Percentiles rank a stretch among this genome's conserved stretches.
Conservation (phyloP, 768 basidiomycete genomes). For the Hirschioporus abietinus region DNA sequence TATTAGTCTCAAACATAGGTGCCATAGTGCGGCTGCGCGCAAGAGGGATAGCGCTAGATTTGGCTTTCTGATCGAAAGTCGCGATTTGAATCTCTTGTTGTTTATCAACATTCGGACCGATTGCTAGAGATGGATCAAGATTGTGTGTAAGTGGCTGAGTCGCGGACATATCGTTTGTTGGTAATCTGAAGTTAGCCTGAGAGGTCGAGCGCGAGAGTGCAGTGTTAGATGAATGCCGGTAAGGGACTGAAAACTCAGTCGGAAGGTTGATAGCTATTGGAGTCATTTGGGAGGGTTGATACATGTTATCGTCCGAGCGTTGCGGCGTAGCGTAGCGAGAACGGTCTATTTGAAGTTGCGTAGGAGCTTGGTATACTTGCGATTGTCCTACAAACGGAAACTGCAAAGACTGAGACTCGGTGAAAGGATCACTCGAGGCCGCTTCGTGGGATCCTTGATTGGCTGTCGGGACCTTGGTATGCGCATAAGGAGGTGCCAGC, state of each 20-base stretch:
- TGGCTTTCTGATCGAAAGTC: not conserved
- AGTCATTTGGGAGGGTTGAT: not conserved
- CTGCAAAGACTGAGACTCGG: not conserved
- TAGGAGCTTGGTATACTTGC: not conserved
- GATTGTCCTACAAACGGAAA: not conserved
- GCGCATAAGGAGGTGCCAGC: not conserved
- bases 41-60: not conserved
- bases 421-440: not conserved
- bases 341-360: not conserved
- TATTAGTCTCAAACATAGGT: not conserved
- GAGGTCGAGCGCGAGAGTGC: not conserved
- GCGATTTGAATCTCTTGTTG: not conserved
- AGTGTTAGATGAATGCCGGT: not conserved
- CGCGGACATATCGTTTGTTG: not conserved
- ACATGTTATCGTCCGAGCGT: not conserved
- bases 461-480: not conserved
- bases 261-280: not conserved
- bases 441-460: not conserved
- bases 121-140: not conserved
- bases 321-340: not conserved
- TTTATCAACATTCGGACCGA: not conserved
- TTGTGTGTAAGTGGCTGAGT: not conserved
- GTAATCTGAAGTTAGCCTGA: not conserved
- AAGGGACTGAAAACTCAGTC: not conserved
- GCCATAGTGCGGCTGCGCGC: not conserved